Evolutionary conservation across 371 early-diverging fungal species (phyloP), one percentile per base, ranked within the genome.

Genomic region (Apophysomyces trapeziformis): DNA sequence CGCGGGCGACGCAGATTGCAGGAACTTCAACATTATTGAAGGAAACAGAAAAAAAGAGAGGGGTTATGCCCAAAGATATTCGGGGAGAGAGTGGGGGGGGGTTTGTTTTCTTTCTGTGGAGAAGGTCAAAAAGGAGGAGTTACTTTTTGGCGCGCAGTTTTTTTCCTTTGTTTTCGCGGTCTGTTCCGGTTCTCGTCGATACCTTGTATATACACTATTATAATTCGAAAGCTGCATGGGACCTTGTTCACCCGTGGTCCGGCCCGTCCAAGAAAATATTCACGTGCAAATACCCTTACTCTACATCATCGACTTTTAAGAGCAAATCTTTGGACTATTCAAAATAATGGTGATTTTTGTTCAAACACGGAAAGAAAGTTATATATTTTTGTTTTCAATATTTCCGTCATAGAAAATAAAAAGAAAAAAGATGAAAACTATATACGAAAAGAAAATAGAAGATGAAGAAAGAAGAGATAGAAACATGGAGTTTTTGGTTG

Each of bases 1-100:
- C 57, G 47, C 64, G 18, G 68, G 58, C 58, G 69, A 69, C 11
- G 70, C 50, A 47, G 70, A 69, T 65, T 69, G 70, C 26, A 69
- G 57, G 37, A 69, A 60, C 58, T 65, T 69, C 61, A 66, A 69
- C 70, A 69, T 69, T 38, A 60, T 66, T 45, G 46, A 46, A 38
- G 62, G 13, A 44, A 50, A n/a, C n/a, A 37, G 58, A 35, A 58
- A 60, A 61, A 66, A 47, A 16, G 54, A 26, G 54, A 26, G 32
- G 32, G 32, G 32, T 26, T 26, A 26, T 26, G 54, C 54, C 54
- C 54, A 50, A 50, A 26, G 32, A 26, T 26, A 50, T 50, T 50
- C 54, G 54, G 54, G 46, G 13, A 43, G 21, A 50, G 54, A 50
- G 54, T 50, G 54, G 54, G 54, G 50, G 21, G 54, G 21, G 6